These are phyloP conservation scores for Aspergillus sclerotiicarbonarius DNA, from an alignment of 495 filamentous ascomycete genomes.

Conservation along the genomic window DNA sequence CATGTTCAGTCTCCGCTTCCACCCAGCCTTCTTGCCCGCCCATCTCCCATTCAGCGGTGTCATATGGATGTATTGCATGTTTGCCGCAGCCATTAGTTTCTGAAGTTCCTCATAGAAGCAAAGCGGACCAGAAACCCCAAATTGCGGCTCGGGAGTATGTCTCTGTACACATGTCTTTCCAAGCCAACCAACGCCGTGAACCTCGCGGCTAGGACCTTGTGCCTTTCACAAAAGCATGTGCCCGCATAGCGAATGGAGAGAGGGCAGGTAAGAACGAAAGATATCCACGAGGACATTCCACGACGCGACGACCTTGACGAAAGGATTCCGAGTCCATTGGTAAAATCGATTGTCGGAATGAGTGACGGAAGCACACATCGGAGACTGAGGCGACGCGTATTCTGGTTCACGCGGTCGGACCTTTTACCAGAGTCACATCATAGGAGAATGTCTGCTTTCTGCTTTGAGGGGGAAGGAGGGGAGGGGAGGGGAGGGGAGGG, in stretches of 20 bases:
- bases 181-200: slow-evolving; percentile 17
- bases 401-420: slow-evolving; percentile 47
- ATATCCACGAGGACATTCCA: slow-evolving; percentile 5
- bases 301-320: not conserved
- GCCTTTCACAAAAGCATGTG: slow-evolving; percentile 26
- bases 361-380: slow-evolving; percentile 26
- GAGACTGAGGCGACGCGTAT: slow-evolving; percentile 13
- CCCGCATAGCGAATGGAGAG: slow-evolving; percentile 22
- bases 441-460: slow-evolving; percentile 33
- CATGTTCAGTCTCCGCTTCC: slow-evolving; percentile 8
- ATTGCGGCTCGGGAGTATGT: slow-evolving; percentile 26
- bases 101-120: slow-evolving; percentile 41
- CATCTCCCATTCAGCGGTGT: slow-evolving; percentile 10
- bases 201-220: slow-evolving; percentile 25
- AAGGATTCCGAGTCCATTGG: slow-evolving; percentile 16
- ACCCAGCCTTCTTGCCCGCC: not conserved
- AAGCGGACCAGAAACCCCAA: slow-evolving; percentile 49
- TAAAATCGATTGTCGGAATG: not conserved
- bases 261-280: not conserved
- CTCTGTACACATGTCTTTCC: slow-evolving; percentile 30
- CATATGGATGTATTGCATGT: slow-evolving; percentile 21
- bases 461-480: not conserved
- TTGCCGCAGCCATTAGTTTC: slow-evolving; percentile 50
- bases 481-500: not conserved
- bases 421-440: slow-evolving; percentile 67